Evolutionary conservation across 495 filamentous ascomycete genomes (phyloP).

Genomic region (Alectoria sarmentosa): DNA sequence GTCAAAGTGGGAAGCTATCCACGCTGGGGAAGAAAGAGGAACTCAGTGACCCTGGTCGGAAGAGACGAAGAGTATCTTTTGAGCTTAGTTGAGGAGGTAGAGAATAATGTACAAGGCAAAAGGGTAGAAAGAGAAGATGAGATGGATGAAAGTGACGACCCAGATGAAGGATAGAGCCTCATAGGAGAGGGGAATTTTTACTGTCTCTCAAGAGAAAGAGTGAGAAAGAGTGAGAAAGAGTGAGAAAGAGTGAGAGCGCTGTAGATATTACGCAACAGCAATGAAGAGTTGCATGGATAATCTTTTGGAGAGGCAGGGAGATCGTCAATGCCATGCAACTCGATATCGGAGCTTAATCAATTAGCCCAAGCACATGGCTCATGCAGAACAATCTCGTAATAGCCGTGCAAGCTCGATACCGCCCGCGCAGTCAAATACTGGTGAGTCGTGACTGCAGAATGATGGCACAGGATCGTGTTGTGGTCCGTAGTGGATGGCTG

Average conservation of each 20-base stretch:
- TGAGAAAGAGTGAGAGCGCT: no score
- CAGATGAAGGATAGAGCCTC: conserved; percentile 14
- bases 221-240: no score
- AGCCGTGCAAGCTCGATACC: background rate
- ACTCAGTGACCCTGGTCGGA: conserved; percentile 89
- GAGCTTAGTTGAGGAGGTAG: conserved; percentile 52
- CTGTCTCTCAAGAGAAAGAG: background rate
- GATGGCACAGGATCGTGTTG: background rate
- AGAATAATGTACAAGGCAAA: conserved; percentile 51
- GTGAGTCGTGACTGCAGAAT: background rate
- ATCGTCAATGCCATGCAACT: conserved; percentile 8
- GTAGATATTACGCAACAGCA: background rate
- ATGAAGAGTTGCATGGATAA: background rate
- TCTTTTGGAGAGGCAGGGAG: background rate
- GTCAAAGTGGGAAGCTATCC: conserved; percentile 98
- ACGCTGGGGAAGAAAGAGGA: conserved; percentile 77
- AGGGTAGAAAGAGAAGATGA: conserved; percentile 53
- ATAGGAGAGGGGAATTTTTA: background rate
- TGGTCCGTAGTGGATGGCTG: background rate
- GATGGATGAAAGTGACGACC: conserved; percentile 39
- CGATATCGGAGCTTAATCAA: conserved; percentile 16
- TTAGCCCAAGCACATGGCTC: conserved; percentile 14
- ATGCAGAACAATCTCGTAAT: conserved; percentile 12
- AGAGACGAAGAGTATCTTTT: conserved; percentile 57
- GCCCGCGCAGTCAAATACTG: background rate